Conservation (phyloP, 441 rosid species). For the Pelargonium citronellum region DNA sequence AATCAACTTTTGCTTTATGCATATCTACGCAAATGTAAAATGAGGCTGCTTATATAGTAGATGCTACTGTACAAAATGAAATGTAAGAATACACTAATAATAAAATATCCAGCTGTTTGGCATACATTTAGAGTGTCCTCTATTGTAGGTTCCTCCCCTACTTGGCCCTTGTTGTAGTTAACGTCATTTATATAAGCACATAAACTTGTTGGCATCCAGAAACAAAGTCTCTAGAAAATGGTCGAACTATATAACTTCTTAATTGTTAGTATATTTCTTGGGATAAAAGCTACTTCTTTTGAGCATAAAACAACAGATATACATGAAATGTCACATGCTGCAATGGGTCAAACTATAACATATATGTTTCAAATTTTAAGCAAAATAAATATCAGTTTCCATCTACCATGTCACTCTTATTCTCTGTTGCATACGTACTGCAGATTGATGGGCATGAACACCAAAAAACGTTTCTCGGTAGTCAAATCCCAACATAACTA, state of each 20-base stretch:
- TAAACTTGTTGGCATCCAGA: background rate
- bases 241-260: background rate
- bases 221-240: slow-evolving; percentile 1
- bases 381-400: background rate
- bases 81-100: background rate
- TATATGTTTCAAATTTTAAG: background rate
- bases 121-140: background rate
- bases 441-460: background rate
- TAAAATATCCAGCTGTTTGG: background rate
- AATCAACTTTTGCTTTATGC: background rate
- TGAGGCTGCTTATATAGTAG: background rate
- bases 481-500: background rate
- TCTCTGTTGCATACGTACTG: background rate
- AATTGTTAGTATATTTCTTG: background rate
- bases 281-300: background rate
- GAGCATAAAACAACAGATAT: background rate
- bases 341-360: too few relatives aligned
- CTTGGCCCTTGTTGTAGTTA: background rate
- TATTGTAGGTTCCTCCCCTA: background rate
- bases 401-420: background rate
- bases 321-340: background rate
- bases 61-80: background rate
- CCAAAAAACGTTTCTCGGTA: background rate
- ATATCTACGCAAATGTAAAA: background rate
- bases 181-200: background rate